Percentiles rank a stretch among this genome's conserved stretches.
phyloP scores from a whole-genome alignment of 352 stramenopile species.

The Pythium monospermum region DNA sequence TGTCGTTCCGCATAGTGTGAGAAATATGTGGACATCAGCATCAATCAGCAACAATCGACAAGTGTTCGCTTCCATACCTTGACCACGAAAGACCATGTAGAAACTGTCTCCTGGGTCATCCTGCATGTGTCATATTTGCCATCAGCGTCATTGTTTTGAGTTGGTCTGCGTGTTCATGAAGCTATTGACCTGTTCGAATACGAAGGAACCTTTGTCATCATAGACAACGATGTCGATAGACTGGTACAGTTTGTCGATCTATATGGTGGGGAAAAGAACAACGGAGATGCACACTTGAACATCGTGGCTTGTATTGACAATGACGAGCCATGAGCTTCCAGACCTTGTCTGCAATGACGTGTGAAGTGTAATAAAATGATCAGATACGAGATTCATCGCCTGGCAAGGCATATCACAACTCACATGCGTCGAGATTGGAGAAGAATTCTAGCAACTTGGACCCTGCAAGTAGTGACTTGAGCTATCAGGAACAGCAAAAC shows the following conservation, averaged over 20 bases:
- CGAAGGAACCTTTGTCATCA: constrained; percentile 35
- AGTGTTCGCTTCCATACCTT: too few species aligned
- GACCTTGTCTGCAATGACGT: constrained; percentile 7
- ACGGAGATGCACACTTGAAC: too few species aligned
- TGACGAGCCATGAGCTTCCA: too few species aligned
- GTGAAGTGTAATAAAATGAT: too few species aligned
- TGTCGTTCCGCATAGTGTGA: too few species aligned
- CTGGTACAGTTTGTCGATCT: constrained; percentile 77
- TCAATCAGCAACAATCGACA: too few species aligned
- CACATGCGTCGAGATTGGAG: constrained; percentile 72
- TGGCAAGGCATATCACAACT: too few species aligned
- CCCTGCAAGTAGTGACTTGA: constrained; percentile 66
- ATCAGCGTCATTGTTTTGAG: too few species aligned
- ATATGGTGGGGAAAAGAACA: too few species aligned
- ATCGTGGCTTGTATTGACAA: too few species aligned
- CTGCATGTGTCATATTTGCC: constrained; percentile 20
- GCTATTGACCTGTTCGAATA: constrained; percentile 43
- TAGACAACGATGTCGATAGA: constrained; percentile 49
- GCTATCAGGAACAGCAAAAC: constrained; percentile 29
- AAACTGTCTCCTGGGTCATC: constrained; percentile 73
- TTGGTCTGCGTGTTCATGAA: neutral
- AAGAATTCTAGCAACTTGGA: constrained; percentile 82
- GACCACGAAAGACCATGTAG: constrained; percentile 70
- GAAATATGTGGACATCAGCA: too few species aligned
- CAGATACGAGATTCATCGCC: too few species aligned